These are phyloP conservation scores for Podaxis pistillaris DNA, from an alignment of 768 basidiomycete species.

Conservation along the genomic window DNA sequence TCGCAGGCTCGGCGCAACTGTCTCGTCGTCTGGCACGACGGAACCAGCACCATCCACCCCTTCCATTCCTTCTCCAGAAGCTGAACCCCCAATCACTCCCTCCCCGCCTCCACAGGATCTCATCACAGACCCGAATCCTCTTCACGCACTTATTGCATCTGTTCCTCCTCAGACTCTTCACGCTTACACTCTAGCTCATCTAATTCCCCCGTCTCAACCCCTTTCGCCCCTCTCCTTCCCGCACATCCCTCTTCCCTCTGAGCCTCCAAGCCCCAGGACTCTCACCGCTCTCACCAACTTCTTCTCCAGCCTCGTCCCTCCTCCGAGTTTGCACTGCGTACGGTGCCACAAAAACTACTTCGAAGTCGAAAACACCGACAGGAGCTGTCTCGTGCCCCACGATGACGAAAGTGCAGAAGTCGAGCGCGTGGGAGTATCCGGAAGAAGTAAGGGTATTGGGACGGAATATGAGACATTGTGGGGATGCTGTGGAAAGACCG, in stretches of 20 bases:
- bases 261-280: constrained; percentile 22
- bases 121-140: constrained; percentile 36
- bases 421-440: constrained; percentile 45
- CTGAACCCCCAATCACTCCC: constrained; percentile 35
- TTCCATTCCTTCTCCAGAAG: constrained; percentile 20
- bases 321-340: constrained; percentile 69
- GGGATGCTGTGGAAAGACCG: constrained; percentile 71
- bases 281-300: constrained; percentile 53
- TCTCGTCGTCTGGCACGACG: constrained; percentile 14
- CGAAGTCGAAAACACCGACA: constrained; percentile 73
- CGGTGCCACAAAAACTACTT: constrained; percentile 72
- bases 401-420: constrained; percentile 82
- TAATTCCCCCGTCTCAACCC: constrained; percentile 37
- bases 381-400: constrained; percentile 67
- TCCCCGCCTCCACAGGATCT: constrained; percentile 31
- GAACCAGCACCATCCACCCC: constrained; percentile 14
- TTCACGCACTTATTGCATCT: constrained; percentile 52
- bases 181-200: constrained; percentile 53
- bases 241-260: constrained; percentile 37
- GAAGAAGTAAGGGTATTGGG: constrained; percentile 24
- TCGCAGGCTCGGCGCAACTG: constrained; percentile 28
- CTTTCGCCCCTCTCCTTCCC: constrained; percentile 23
- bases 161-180: constrained; percentile 70
- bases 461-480: constrained; percentile 55
- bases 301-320: constrained; percentile 61